phyloP scores from a whole-genome alignment of 352 stramenopile species.

The Globisporangium nagaii region DNA sequence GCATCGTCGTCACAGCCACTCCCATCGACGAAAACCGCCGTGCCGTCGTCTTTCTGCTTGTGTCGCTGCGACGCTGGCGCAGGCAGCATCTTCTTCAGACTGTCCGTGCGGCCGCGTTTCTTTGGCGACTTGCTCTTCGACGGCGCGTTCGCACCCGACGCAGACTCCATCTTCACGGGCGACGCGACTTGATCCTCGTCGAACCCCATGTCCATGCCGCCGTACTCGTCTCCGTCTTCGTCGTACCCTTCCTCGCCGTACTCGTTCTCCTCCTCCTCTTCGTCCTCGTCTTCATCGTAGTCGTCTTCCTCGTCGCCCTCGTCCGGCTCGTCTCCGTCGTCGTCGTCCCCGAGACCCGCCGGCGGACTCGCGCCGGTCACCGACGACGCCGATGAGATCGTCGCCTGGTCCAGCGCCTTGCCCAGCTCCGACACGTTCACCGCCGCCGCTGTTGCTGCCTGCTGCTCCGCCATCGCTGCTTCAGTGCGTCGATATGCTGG shows the following conservation, averaged over 20 bases:
- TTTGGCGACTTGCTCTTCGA: constrained; percentile 53
- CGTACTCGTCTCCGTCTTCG: constrained; percentile 14
- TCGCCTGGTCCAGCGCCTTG: constrained; percentile 66
- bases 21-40: background rate
- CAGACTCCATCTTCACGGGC: constrained; percentile 15
- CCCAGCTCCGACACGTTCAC: constrained; percentile 67
- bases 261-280: constrained; percentile 8
- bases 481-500: background rate
- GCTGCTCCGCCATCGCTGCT: constrained; percentile 2
- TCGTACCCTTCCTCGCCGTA: constrained; percentile 12
- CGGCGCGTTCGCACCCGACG: background rate
- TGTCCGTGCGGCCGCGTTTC: constrained; percentile 84
- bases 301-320: constrained; percentile 9
- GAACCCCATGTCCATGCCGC: constrained; percentile 2
- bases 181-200: constrained; percentile 4
- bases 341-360: background rate
- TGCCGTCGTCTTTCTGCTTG: constrained; percentile 34
- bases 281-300: constrained; percentile 5
- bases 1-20: background rate
- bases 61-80: constrained; percentile 61
- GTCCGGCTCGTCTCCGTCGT: constrained; percentile 9
- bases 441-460: constrained; percentile 3
- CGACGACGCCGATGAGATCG: constrained; percentile 39
- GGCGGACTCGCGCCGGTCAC: constrained; percentile 10
- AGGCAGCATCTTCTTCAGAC: constrained; percentile 68